phyloP scores from a whole-genome alignment of 495 filamentous ascomycete species.

The Xylaria cubensis region DNA sequence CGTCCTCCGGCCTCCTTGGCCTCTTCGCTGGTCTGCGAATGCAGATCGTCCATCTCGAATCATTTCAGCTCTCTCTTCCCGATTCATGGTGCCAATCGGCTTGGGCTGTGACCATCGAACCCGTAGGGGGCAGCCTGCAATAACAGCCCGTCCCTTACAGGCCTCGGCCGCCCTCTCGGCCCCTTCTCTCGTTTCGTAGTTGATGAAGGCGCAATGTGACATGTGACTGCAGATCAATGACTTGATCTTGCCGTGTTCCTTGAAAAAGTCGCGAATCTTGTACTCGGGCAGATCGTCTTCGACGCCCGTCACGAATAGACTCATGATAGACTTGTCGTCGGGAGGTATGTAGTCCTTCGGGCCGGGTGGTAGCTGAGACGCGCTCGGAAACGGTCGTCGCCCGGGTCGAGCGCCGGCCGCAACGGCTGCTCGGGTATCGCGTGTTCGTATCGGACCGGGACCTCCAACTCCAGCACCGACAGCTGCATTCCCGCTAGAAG shows the following conservation, averaged over 20 bases:
- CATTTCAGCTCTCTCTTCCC: constrained; percentile 76
- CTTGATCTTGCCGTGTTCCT: constrained; percentile 82
- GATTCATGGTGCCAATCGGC: constrained; percentile 86
- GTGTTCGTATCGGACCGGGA: constrained; percentile 73
- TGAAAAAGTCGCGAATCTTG: constrained; percentile 87
- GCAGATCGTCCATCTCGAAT: constrained; percentile 73
- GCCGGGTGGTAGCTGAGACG: constrained; percentile 76
- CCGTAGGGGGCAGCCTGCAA: constrained; percentile 82
- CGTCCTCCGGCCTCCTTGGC: constrained; percentile 35
- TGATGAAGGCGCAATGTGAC: constrained; percentile 95
- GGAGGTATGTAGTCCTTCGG: constrained; percentile 86
- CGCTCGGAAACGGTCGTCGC: constrained; percentile 68
- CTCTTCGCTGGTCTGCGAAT: constrained; percentile 48
- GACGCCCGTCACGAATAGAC: constrained; percentile 91
- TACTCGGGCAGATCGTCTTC: constrained; percentile 96
- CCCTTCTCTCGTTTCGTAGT: constrained; percentile 80
- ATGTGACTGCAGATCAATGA: constrained; percentile 94
- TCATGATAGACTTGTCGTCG: constrained; percentile 80
- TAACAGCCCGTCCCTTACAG: constrained; percentile 86
- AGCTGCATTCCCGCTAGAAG: constrained; percentile 52
- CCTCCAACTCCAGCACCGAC: constrained; percentile 56
- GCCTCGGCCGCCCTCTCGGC: constrained; percentile 85
- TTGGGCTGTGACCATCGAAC: constrained; percentile 93
- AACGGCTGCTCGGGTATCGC: constrained; percentile 61
- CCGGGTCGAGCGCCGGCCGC: constrained; percentile 55